Evolutionary conservation across 805 yeast species (phyloP).

Genomic region (Blastobotrys chiropterorum): DNA sequence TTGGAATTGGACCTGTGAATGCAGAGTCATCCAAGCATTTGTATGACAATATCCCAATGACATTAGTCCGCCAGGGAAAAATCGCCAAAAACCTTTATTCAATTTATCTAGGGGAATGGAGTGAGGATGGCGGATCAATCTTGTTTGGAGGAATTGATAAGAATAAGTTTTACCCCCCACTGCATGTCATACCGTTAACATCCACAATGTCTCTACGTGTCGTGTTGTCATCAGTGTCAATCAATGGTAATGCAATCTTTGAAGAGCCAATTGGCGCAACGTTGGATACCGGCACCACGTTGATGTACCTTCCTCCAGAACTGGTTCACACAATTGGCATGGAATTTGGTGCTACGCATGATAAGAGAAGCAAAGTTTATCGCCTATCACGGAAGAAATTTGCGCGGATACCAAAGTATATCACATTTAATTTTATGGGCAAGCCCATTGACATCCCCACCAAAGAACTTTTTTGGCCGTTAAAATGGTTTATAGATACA

Average conservation of each 20-base stretch:
- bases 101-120: conserved; percentile 45
- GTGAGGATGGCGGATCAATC: conserved; percentile 42
- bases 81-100: conserved; percentile 56
- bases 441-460: conserved; percentile 38
- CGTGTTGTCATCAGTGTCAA: conserved; percentile 16
- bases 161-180: conserved; percentile 35
- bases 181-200: conserved; percentile 16
- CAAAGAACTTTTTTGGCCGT: conserved; percentile 25
- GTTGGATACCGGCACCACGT: conserved; percentile 53
- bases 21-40: conserved; percentile 17
- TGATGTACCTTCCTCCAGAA: conserved; percentile 41
- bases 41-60: conserved; percentile 59
- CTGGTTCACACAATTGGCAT: conserved; percentile 31
- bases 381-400: conserved; percentile 32
- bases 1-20: conserved; percentile 21
- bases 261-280: conserved; percentile 29
- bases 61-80: conserved; percentile 50
- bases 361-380: conserved; percentile 36
- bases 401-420: conserved; percentile 12
- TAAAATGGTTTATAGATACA: conserved; percentile 21
- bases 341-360: conserved; percentile 37
- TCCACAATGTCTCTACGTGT: conserved; percentile 18
- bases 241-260: conserved; percentile 9
- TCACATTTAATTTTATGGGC: conserved; percentile 49
- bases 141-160: conserved; percentile 71